phyloP scores from a whole-genome alignment of 1,284 basidiomycete genomes.

The Dichomitus squalens region DNA sequence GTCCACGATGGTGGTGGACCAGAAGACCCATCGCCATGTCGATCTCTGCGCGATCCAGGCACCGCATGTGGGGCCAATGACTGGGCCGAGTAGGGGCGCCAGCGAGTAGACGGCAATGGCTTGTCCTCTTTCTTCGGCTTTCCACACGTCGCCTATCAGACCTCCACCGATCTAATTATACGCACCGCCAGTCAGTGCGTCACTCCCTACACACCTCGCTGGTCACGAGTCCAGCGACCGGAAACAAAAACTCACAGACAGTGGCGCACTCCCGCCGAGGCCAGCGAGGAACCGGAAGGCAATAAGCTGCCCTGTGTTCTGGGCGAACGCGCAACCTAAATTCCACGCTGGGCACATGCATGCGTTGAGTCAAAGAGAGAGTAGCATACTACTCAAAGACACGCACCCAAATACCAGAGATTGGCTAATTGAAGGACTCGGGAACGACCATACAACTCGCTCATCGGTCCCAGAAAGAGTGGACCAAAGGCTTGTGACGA shows the following conservation, averaged over 20 bases:
- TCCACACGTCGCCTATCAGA: conserved; percentile 51
- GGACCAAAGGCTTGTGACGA: conserved; percentile 48
- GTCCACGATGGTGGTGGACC: conserved; percentile 41
- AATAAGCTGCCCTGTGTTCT: conserved; percentile 57
- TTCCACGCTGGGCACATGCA: conserved; percentile 55
- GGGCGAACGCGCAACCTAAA: conserved; percentile 65
- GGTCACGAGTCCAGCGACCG: not conserved
- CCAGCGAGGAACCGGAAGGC: conserved; percentile 69
- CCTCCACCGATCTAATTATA: conserved; percentile 44
- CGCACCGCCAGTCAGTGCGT: not conserved
- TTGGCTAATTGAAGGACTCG: conserved; percentile 54
- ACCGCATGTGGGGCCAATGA: conserved; percentile 43
- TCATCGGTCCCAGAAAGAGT: conserved; percentile 55
- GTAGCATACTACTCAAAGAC: not conserved
- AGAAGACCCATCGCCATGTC: conserved; percentile 47
- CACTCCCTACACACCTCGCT: not conserved
- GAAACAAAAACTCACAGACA: conserved; percentile 45
- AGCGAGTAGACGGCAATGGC: conserved; percentile 52
- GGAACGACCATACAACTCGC: conserved; percentile 50
- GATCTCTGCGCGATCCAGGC: conserved; percentile 43
- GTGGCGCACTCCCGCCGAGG: conserved; percentile 64
- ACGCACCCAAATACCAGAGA: conserved; percentile 59
- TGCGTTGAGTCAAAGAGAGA: not conserved
- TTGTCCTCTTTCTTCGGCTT: conserved; percentile 46
- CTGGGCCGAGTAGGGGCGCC: conserved; percentile 46